phyloP scores from a whole-genome alignment of 1,284 basidiomycete genomes.

The Marasmius oreades region DNA sequence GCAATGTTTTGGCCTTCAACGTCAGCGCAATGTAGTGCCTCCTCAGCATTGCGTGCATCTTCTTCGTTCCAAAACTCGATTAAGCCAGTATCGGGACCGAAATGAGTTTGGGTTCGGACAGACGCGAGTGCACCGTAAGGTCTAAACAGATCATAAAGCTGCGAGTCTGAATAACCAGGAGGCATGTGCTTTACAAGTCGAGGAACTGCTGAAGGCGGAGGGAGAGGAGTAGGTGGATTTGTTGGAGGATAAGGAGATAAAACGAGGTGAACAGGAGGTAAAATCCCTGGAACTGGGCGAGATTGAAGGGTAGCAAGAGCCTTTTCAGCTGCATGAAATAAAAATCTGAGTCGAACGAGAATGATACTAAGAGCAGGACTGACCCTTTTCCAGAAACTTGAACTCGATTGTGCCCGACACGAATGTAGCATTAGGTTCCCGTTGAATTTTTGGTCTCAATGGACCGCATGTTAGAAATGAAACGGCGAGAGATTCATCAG shows the following conservation, averaged over 20 bases:
- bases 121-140: conserved; percentile 72
- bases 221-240: conserved; percentile 64
- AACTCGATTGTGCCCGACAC: conserved; percentile 74
- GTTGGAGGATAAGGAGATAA: conserved; percentile 75
- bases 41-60: conserved; percentile 75
- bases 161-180: conserved; percentile 62
- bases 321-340: conserved; percentile 67
- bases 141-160: conserved; percentile 74
- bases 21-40: conserved; percentile 76
- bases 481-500: conserved; percentile 69
- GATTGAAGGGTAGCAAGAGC: conserved; percentile 79
- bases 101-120: conserved; percentile 64
- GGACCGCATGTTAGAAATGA: conserved; percentile 72
- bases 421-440: conserved; percentile 50
- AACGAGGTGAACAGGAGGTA: conserved; percentile 55
- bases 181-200: conserved; percentile 79
- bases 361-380: conserved; percentile 22
- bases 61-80: conserved; percentile 89
- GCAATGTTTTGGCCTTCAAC: conserved; percentile 78
- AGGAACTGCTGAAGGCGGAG: conserved; percentile 68
- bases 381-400: conserved; percentile 74
- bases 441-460: conserved; percentile 70
- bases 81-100: conserved; percentile 69
- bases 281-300: conserved; percentile 59
- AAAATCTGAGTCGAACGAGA: conserved; percentile 10